phyloP scores from a whole-genome alignment of 1,284 basidiomycete species.

The Boletus semigastroideus region DNA sequence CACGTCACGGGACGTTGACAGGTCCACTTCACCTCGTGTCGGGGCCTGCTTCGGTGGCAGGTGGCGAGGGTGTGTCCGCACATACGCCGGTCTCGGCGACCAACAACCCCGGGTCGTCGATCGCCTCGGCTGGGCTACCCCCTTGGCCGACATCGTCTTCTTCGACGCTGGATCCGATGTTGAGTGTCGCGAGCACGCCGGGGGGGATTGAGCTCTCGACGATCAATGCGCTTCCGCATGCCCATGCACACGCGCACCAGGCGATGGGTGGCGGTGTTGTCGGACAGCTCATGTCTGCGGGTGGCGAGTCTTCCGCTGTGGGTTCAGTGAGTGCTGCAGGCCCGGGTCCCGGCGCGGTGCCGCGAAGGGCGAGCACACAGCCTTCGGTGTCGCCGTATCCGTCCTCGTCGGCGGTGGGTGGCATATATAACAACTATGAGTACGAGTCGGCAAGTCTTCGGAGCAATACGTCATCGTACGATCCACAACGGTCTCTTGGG shows the following conservation, averaged over 20 bases:
- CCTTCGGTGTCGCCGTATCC: constrained; percentile 17
- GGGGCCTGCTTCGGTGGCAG: constrained; percentile 15
- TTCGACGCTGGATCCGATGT: constrained; percentile 32
- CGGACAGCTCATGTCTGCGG: constrained; percentile 31
- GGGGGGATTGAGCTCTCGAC: constrained; percentile 32
- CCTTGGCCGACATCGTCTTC: constrained; percentile 29
- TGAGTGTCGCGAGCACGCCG: constrained; percentile 32
- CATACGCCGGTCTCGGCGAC: constrained; percentile 21
- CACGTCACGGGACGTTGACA: constrained; percentile 32
- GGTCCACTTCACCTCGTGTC: constrained; percentile 21
- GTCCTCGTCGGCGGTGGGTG: constrained; percentile 12
- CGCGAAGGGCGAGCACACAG: constrained; percentile 25
- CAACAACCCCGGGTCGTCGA: constrained; percentile 14
- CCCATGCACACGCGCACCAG: constrained; percentile 18
- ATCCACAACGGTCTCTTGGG: constrained; percentile 23
- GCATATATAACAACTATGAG: constrained; percentile 27
- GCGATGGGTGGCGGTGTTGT: constrained; percentile 9
- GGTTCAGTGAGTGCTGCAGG: constrained; percentile 9
- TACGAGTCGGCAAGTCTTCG: constrained; percentile 17
- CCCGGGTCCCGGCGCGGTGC: not conserved
- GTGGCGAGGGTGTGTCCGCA: constrained; percentile 17
- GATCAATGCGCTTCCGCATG: constrained; percentile 7
- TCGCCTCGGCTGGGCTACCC: constrained; percentile 30
- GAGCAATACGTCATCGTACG: constrained; percentile 22
- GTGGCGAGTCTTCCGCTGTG: constrained; percentile 24